Conservation (phyloP, 495 filamentous ascomycete species). For the Aspergillus sclerotiicarbonarius region DNA sequence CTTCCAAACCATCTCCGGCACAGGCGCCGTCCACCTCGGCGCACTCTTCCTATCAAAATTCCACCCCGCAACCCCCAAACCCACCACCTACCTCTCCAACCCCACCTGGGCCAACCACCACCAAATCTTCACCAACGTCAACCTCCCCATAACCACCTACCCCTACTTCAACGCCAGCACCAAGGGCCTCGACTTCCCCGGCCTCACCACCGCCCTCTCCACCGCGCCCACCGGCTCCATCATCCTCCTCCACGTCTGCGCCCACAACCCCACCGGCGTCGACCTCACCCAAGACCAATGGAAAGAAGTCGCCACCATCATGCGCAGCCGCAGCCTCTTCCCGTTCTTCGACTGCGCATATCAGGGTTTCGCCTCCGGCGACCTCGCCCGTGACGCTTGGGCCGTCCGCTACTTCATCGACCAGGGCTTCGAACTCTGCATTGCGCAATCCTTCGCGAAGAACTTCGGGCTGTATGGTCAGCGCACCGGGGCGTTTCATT, state of each 20-base stretch:
- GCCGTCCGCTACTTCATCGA: conserved; percentile 91
- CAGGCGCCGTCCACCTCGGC: conserved; percentile 57
- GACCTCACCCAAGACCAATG: conserved; percentile 94
- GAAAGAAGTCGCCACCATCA: conserved; percentile 77
- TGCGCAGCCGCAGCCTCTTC: conserved; percentile 77
- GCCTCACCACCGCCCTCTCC: conserved; percentile 69
- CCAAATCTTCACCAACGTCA: conserved; percentile 96
- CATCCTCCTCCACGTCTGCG: conserved; percentile 92
- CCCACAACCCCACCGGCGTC: conserved; percentile 97
- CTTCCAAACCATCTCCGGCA: conserved; percentile 60
- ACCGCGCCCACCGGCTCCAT: conserved; percentile 74
- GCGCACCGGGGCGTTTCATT: conserved; percentile 95
- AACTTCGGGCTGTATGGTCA: conserved; percentile 98
- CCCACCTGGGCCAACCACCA: conserved; percentile 99
- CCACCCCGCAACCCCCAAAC: conserved; percentile 59
- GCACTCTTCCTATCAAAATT: conserved; percentile 56
- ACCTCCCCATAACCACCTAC: conserved; percentile 73
- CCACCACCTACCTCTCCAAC: conserved; percentile 81
- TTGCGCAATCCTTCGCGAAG: conserved; percentile 97
- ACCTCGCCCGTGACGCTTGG: conserved; percentile 80
- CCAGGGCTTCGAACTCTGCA: conserved; percentile 91
- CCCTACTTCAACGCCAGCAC: conserved; percentile 89
- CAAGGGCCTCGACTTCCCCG: conserved; percentile 86
- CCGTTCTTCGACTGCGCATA: conserved; percentile 99
- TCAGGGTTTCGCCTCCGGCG: conserved; percentile 95